These are phyloP conservation scores for Neonectria sp. DNA, from an alignment of 2,329 filamentous ascomycete species.

Conservation along the genomic window DNA sequence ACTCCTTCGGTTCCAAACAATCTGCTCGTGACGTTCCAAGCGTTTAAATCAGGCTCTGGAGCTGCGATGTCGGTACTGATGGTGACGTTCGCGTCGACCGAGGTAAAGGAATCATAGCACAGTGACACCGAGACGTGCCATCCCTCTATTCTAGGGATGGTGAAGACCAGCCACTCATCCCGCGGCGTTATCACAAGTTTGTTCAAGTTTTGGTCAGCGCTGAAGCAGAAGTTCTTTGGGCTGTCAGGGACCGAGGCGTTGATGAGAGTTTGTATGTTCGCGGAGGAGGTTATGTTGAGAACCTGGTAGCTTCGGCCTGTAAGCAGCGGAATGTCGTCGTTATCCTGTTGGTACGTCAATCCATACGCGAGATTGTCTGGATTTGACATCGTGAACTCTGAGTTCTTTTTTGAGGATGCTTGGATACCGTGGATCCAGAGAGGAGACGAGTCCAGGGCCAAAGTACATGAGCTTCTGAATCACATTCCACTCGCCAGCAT, in stretches of 20 bases:
- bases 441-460: conserved; percentile 18
- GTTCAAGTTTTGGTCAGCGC: background rate
- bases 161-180: conserved; percentile 19
- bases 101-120: conserved; percentile 21
- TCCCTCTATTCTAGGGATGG: background rate
- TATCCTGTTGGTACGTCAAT: background rate
- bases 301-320: conserved; percentile 18
- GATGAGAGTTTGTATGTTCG: background rate
- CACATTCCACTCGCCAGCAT: conserved; percentile 18
- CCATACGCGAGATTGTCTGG: background rate
- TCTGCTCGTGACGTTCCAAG: background rate
- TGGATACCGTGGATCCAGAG: conserved; percentile 16
- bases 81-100: conserved; percentile 11
- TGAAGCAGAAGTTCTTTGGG: conserved; percentile 16
- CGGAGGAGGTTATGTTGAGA: conserved; percentile 1
- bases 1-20: conserved; percentile 1
- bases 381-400: conserved; percentile 8
- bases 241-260: background rate
- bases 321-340: conserved; percentile 16
- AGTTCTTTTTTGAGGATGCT: background rate
- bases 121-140: conserved; percentile 18
- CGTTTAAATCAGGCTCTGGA: conserved; percentile 3
- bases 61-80: background rate
- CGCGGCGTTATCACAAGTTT: conserved; percentile 8
- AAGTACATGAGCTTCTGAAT: conserved; percentile 13